These are phyloP conservation scores for Rickenella mellea DNA, from an alignment of 768 basidiomycete genomes.

Conservation along the genomic window DNA sequence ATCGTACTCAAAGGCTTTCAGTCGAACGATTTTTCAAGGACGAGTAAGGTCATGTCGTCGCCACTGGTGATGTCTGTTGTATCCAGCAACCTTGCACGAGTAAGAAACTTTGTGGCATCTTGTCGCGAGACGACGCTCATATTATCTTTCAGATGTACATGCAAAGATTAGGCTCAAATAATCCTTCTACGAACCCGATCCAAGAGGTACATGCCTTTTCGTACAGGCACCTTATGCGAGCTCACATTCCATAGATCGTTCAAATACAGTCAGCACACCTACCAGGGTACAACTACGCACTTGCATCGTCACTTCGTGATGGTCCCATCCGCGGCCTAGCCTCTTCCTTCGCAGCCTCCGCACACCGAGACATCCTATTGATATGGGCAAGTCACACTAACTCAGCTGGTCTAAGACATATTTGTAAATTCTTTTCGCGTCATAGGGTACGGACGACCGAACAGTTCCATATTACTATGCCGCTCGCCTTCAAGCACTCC, in stretches of 20 bases:
- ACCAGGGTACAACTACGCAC: slow-evolving; percentile 62
- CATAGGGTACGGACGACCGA: slow-evolving; percentile 47
- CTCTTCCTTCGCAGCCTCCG: slow-evolving; percentile 42
- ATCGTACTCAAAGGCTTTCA: slow-evolving; percentile 15
- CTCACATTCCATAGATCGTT: slow-evolving; percentile 41
- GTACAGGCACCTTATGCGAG: not conserved
- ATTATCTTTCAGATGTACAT: slow-evolving; percentile 15
- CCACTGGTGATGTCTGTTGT: slow-evolving; percentile 62
- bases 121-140: not conserved
- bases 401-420: not conserved
- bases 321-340: slow-evolving; percentile 61
- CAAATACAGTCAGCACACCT: slow-evolving; percentile 73
- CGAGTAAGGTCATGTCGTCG: slow-evolving; percentile 70
- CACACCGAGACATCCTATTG: slow-evolving; percentile 43
- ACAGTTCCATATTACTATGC: slow-evolving; percentile 51
- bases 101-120: slow-evolving; percentile 20
- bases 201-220: slow-evolving; percentile 13
- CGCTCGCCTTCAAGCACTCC: slow-evolving; percentile 30
- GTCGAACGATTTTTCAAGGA: slow-evolving; percentile 61
- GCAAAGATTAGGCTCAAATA: slow-evolving; percentile 18
- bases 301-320: slow-evolving; percentile 67
- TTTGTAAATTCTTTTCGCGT: not conserved
- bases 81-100: slow-evolving; percentile 52
- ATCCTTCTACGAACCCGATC: slow-evolving; percentile 17
- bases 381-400: slow-evolving; percentile 41